Evolutionary conservation across 129 eudicot genomes (phyloP).

Genomic region (Tagetes patula): DNA sequence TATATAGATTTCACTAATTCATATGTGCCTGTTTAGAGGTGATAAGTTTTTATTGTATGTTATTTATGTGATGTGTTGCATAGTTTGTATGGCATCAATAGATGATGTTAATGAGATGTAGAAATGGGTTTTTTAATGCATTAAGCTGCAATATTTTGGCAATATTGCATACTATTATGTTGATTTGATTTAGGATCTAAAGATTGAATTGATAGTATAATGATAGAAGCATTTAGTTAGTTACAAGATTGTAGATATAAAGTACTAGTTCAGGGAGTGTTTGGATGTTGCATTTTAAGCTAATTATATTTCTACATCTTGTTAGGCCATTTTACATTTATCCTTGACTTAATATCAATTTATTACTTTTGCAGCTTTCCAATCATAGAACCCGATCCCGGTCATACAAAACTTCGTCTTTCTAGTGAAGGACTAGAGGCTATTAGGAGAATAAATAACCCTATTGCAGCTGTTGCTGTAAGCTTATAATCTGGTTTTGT

Average conservation of each 20-base stretch:
- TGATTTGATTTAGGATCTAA: not conserved
- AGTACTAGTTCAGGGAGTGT: not conserved
- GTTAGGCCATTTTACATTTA: not conserved
- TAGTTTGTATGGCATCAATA: not conserved
- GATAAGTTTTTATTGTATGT: not conserved
- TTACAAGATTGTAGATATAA: conserved; percentile 17
- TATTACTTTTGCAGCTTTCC: conserved; percentile 65
- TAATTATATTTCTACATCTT: not conserved
- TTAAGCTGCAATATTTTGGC: not conserved
- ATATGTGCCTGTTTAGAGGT: not conserved
- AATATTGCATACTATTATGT: not conserved
- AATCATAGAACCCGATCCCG: conserved; percentile 96
- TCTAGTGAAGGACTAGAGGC: conserved; percentile 90
- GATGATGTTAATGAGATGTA: not conserved
- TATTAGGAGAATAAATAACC: conserved; percentile 73
- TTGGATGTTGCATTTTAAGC: not conserved
- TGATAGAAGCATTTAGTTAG: conserved; percentile 10
- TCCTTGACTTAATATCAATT: not conserved
- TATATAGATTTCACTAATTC: not conserved
- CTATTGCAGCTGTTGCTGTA: conserved; percentile 97
- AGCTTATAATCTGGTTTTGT: conserved; percentile 34
- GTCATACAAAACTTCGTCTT: conserved; percentile 94
- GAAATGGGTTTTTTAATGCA: not conserved
- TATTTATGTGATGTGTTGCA: not conserved
- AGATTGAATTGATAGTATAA: not conserved